Base-by-base conservation (phyloP, 2,329 filamentous ascomycete species). In the Tolypocladium cylindrosporum region DNA sequence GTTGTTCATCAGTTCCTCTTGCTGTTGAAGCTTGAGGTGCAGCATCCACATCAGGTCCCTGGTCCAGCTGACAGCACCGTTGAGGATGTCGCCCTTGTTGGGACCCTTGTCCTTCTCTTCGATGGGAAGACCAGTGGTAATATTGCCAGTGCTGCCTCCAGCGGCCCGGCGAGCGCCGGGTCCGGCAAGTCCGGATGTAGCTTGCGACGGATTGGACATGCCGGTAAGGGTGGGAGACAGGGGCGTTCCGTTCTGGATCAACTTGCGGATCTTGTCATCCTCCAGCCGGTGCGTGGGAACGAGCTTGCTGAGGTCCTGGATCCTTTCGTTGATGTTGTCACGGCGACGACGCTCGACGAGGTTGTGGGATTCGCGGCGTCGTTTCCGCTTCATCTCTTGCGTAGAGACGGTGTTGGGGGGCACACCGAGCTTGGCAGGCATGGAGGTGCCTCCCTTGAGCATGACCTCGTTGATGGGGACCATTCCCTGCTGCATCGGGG, bases 61-160 rank as follows among this genome's bases (percentile, higher is more conserved):
- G 61, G 91, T 97, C 94, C 94, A 99, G 74, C 91, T 91, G 57
- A 97, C 94, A 40, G 93, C 90, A 37, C 94, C 93, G 68, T 97
- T 97, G 66, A 99, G 86, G 60, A 99, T 97, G 67, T 99, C 94
- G 54, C 94, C 94, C 76, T 99, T 99, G 79, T 97, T 97, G 7
- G 94, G 94, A 0, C 94, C 94, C 71, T 97, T 97, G 75, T 99
- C 94, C 72, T 97, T 97, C 65, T 97, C 94, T 67, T 99, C 94
- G 41, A 96, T 83, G 0, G 94, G 93, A 37, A 97, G 81, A 16
- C 92, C 91, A 63, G 93, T 93, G 7, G 91, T 96, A 67, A 97
- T 97, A 69, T 89, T 95, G 42, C 89, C 89, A 8, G 86, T 80
- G 8, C 72, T 74, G n/a, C 79, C 79, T 56, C 87, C 85, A 39